These are phyloP conservation scores for Ophiostoma sp. DNA, from an alignment of 2,329 filamentous ascomycete genomes.

Conservation along the genomic window DNA sequence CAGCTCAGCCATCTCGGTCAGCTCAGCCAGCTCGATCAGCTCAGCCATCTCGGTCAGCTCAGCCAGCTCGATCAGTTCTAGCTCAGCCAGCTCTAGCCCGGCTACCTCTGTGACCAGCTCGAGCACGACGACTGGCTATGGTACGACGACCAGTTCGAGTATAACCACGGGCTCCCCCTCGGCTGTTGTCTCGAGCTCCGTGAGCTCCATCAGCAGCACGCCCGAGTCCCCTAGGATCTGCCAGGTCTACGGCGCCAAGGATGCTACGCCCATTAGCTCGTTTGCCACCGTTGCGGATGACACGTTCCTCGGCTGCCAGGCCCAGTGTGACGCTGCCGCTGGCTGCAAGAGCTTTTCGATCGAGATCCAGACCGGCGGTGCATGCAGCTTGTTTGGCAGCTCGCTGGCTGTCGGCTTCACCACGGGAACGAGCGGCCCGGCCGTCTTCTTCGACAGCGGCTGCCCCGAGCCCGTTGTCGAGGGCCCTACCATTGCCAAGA, in stretches of 20 bases:
- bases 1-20: background rate
- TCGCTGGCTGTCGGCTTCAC: conserved; percentile 12
- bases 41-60: background rate
- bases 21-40: background rate
- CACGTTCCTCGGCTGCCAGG: conserved; percentile 18
- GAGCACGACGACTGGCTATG: background rate
- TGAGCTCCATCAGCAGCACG: background rate
- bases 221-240: conserved; percentile 10
- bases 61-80: background rate
- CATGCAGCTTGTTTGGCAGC: conserved; percentile 14
- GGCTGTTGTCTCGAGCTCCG: background rate
- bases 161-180: background rate
- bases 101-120: background rate
- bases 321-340: conserved; percentile 1
- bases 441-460: conserved; percentile 14
- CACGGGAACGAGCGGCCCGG: conserved; percentile 13
- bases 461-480: conserved; percentile 18
- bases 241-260: conserved; percentile 14
- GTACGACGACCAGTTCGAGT: background rate
- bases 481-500: conserved; percentile 11
- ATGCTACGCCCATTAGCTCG: conserved; percentile 3
- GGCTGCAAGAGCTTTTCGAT: conserved; percentile 18
- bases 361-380: conserved; percentile 15
- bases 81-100: background rate
- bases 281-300: conserved; percentile 13